phyloP scores from a whole-genome alignment of 805 yeast genomes.

The Debaryomyces castellii region DNA sequence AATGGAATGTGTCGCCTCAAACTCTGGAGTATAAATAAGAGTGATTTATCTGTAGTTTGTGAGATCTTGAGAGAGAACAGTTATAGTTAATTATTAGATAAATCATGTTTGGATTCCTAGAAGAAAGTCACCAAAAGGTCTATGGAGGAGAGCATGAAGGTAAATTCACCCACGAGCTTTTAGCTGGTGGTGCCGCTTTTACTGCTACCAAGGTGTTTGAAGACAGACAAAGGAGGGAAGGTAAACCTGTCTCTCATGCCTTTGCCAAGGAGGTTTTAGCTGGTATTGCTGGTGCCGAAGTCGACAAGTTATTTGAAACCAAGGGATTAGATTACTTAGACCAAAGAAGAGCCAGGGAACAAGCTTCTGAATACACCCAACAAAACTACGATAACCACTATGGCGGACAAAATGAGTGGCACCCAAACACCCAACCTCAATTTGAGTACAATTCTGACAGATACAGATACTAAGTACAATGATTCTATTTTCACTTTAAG shows the following conservation, averaged over 20 bases:
- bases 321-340: conserved; percentile 34
- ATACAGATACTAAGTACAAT: conserved; percentile 16
- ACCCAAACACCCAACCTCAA: conserved; percentile 24
- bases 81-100: background rate
- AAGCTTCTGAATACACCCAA: conserved; percentile 21
- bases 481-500: no score
- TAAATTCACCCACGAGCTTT: conserved; percentile 28
- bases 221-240: conserved; percentile 31
- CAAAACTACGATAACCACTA: conserved; percentile 27
- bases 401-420: conserved; percentile 25
- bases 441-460: conserved; percentile 24
- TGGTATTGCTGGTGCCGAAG: conserved; percentile 31
- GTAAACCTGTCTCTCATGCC: conserved; percentile 29
- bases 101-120: conserved; percentile 5
- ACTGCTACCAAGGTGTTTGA: conserved; percentile 31
- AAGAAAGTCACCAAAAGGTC: conserved; percentile 23
- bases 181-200: conserved; percentile 34
- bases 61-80: background rate
- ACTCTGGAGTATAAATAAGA: background rate
- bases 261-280: conserved; percentile 29
- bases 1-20: background rate
- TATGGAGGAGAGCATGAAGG: conserved; percentile 30
- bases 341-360: conserved; percentile 20
- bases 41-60: background rate
- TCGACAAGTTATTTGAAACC: conserved; percentile 33